These are phyloP conservation scores for Senna tora DNA, from an alignment of 306 rosid genomes.

Conservation along the genomic window DNA sequence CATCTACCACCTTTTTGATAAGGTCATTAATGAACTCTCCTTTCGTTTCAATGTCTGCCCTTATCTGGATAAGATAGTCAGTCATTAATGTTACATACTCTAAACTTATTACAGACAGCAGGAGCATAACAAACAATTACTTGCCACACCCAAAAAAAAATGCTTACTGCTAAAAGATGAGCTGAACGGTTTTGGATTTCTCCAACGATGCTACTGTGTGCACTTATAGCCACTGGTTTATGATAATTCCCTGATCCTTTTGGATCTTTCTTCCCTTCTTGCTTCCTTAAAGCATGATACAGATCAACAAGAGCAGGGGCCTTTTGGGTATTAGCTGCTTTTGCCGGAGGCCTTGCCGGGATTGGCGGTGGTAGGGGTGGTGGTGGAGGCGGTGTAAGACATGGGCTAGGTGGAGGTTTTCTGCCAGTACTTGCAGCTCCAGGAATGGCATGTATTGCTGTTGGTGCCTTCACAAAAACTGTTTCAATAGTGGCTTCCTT, in stretches of 20 bases:
- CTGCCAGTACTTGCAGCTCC: constrained; percentile 41
- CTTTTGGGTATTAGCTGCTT: constrained; percentile 50
- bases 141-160: constrained; percentile 18
- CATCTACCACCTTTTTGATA: constrained; percentile 68
- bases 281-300: constrained; percentile 62
- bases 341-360: constrained; percentile 50
- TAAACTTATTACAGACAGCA: constrained; percentile 9
- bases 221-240: constrained; percentile 55
- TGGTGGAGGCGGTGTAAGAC: constrained; percentile 52
- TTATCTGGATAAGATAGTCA: constrained; percentile 63
- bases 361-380: constrained; percentile 64
- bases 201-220: constrained; percentile 89
- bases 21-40: constrained; percentile 86
- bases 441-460: constrained; percentile 36
- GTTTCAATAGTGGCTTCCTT: constrained; percentile 49
- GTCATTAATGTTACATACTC: constrained; percentile 26
- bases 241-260: constrained; percentile 47
- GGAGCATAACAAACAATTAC: constrained; percentile 26
- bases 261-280: constrained; percentile 56
- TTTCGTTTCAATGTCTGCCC: constrained; percentile 84
- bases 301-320: constrained; percentile 56
- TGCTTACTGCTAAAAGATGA: constrained; percentile 87
- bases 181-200: constrained; percentile 96
- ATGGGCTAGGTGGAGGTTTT: constrained; percentile 47
- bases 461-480: constrained; percentile 40